Evolutionary conservation across 257 asterid genomes (phyloP).

Genomic region (Nicotiana paniculata): DNA sequence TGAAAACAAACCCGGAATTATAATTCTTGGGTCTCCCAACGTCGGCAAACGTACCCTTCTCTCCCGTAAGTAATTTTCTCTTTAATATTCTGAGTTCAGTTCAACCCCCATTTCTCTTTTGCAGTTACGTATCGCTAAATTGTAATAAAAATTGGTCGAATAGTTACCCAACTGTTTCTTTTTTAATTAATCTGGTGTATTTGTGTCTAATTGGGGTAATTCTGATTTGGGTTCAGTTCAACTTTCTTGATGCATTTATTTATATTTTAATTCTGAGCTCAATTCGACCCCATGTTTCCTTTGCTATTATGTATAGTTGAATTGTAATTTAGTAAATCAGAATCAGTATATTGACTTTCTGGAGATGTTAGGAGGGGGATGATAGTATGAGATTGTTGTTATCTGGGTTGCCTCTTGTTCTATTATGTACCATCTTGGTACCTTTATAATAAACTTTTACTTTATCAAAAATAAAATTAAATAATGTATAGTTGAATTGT

Average conservation of each 20-base stretch:
- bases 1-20: constrained; percentile 66
- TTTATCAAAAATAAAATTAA: too few relatives aligned
- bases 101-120: neutral
- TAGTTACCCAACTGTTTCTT: neutral
- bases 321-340: too few relatives aligned
- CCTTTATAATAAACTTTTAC: too few relatives aligned
- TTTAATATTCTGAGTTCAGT: neutral
- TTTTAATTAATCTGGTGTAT: neutral
- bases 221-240: neutral
- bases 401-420: too few relatives aligned
- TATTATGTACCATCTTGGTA: too few relatives aligned
- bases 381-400: too few relatives aligned
- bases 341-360: too few relatives aligned
- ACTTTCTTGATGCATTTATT: neutral
- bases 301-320: too few relatives aligned
- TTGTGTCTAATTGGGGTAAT: neutral
- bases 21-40: constrained; percentile 67
- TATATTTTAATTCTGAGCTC: too few relatives aligned
- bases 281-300: too few relatives aligned
- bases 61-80: constrained; percentile 45
- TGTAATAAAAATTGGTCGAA: neutral
- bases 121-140: neutral
- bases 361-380: too few relatives aligned
- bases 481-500: too few relatives aligned
- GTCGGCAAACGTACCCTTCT: constrained; percentile 89